phyloP scores from a whole-genome alignment of 2,329 filamentous ascomycete species.

The Helicocarpus griseus region DNA sequence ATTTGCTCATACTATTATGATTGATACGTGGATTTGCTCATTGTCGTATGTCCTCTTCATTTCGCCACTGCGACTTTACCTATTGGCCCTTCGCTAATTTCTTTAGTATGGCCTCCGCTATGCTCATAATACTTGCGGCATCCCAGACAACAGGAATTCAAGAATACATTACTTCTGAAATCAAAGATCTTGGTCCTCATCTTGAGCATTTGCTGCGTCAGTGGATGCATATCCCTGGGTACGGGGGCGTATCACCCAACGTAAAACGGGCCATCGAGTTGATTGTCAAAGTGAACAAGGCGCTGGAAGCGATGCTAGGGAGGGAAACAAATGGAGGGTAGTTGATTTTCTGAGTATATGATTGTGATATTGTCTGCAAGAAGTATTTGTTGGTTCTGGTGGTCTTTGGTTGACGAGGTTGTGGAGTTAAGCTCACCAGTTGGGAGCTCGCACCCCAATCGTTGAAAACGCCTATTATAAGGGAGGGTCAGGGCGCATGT shows the following conservation, averaged over 20 bases:
- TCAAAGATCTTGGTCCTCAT: constrained; percentile 33
- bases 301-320: background rate
- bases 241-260: constrained; percentile 33
- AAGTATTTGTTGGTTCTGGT: too few relatives aligned
- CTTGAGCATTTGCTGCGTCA: constrained; percentile 30
- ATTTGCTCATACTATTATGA: constrained; percentile 42
- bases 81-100: too few relatives aligned
- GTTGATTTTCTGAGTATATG: too few relatives aligned
- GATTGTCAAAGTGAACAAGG: constrained; percentile 36
- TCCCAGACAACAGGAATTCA: constrained; percentile 32
- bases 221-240: constrained; percentile 36
- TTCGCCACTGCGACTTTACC: too few relatives aligned
- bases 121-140: constrained; percentile 41
- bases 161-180: constrained; percentile 30
- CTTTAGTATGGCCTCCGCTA: constrained; percentile 43
- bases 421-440: too few relatives aligned
- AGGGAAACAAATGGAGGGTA: too few relatives aligned
- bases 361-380: too few relatives aligned
- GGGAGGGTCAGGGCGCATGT: too few relatives aligned
- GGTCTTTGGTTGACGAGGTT: too few relatives aligned
- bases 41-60: constrained; percentile 44
- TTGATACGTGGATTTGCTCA: constrained; percentile 48
- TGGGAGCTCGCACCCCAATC: too few relatives aligned
- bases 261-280: constrained; percentile 40
- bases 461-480: too few relatives aligned